These are phyloP conservation scores for Sporothrix sp. DNA, from an alignment of 2,329 filamentous ascomycete species.

Conservation along the genomic window DNA sequence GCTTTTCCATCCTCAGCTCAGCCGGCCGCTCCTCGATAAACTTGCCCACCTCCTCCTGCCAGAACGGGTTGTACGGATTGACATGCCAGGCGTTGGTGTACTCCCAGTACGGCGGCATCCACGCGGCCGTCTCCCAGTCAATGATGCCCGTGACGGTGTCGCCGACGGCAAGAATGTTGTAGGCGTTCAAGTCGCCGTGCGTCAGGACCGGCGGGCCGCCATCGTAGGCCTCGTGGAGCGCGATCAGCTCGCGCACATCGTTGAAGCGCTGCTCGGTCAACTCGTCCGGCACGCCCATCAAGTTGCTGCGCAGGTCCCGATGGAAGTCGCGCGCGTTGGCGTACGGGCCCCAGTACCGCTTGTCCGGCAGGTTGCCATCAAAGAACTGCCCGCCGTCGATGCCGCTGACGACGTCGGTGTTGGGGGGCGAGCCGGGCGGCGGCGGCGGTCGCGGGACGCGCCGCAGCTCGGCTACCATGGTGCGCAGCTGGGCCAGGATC, in stretches of 20 bases:
- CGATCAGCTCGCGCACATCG: neutral
- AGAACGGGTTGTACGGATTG: conserved; percentile 6
- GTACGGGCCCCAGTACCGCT: conserved; percentile 1
- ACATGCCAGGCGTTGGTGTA: conserved; percentile 11
- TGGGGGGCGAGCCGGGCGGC: neutral
- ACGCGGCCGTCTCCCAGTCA: conserved; percentile 11
- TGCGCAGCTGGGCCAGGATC: neutral
- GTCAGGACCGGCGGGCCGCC: conserved; percentile 5
- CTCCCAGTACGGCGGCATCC: conserved; percentile 12
- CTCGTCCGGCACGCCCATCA: neutral
- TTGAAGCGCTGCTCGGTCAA: neutral
- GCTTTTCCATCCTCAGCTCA: neutral
- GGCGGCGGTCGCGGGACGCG: neutral
- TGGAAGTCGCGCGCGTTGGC: neutral
- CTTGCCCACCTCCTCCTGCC: conserved; percentile 6
- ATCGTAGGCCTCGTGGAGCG: neutral
- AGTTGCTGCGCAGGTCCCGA: neutral
- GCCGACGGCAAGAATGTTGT: conserved; percentile 13
- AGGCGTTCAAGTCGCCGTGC: conserved; percentile 5
- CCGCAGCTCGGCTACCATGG: neutral
- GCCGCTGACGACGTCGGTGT: conserved; percentile 17
- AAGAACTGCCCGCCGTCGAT: conserved; percentile 23
- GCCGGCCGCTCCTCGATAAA: neutral
- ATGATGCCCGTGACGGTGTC: conserved; percentile 8
- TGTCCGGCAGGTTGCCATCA: conserved; percentile 19